phyloP scores from a whole-genome alignment of 306 rosid species.

The Quercus wislizeni region DNA sequence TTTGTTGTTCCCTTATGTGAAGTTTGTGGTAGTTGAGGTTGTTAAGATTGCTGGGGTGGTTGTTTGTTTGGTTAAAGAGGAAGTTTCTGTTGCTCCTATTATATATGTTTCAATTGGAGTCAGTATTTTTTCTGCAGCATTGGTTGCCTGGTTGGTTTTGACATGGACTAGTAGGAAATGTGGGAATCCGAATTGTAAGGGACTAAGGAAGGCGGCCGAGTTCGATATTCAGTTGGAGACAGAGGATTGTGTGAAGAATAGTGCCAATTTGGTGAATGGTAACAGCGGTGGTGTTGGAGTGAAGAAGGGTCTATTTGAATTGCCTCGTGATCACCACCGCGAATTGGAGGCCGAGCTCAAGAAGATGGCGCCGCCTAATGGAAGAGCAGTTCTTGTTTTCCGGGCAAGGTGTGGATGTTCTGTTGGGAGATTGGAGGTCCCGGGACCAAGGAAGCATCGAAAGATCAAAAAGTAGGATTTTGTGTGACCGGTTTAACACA shows the following conservation, averaged over 20 bases:
- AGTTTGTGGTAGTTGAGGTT: conserved; percentile 35
- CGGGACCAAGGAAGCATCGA: conserved; percentile 64
- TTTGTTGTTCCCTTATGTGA: conserved; percentile 63
- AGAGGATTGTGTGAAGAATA: conserved; percentile 90
- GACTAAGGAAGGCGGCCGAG: conserved; percentile 76
- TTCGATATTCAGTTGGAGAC: conserved; percentile 95
- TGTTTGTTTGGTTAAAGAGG: conserved; percentile 56
- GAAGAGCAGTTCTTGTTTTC: conserved; percentile 81
- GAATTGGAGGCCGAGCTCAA: conserved; percentile 92
- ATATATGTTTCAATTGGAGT: conserved; percentile 65
- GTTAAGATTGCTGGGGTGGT: conserved; percentile 30
- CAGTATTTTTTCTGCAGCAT: conserved; percentile 53
- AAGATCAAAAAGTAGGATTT: conserved; percentile 85
- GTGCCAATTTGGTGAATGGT: conserved; percentile 33
- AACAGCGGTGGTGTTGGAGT: conserved; percentile 35
- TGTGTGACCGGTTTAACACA: conserved; percentile 15
- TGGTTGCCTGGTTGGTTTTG: conserved; percentile 72
- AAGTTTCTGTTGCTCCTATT: conserved; percentile 62
- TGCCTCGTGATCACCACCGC: conserved; percentile 83
- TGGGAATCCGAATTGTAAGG: conserved; percentile 83
- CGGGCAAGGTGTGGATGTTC: conserved; percentile 95
- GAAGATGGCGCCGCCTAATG: conserved; percentile 96
- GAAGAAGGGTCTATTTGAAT: conserved; percentile 74
- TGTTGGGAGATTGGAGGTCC: conserved; percentile 95
- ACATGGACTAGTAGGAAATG: conserved; percentile 62